These are phyloP conservation scores for Psilocybe cyanescens DNA, from an alignment of 768 basidiomycete genomes.

Conservation along the genomic window DNA sequence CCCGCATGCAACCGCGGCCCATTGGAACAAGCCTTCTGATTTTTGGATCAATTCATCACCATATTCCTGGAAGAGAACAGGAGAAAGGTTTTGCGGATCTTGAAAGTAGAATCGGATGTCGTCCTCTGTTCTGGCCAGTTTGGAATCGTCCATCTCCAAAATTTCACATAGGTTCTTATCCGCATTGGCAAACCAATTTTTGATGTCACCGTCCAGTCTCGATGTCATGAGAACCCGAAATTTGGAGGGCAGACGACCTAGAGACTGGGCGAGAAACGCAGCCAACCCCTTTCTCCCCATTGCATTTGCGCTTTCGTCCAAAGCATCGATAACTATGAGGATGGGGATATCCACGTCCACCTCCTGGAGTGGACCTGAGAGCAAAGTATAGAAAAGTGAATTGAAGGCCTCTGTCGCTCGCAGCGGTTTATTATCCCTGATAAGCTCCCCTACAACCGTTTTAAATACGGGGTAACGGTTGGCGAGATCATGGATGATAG, in stretches of 20 bases:
- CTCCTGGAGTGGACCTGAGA: neutral
- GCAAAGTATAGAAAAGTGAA: conserved; percentile 1
- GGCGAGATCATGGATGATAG: conserved; percentile 4
- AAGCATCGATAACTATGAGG: conserved; percentile 2
- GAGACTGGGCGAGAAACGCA: neutral
- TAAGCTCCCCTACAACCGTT: neutral
- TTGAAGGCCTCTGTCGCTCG: neutral
- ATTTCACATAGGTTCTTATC: neutral
- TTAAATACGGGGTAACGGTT: conserved; percentile 2
- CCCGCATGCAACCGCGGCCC: neutral
- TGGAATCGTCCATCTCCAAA: neutral
- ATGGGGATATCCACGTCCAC: neutral
- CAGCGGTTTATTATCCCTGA: conserved; percentile 2
- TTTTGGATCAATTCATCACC: neutral
- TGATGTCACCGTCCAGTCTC: neutral
- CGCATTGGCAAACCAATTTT: neutral
- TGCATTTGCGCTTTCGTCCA: conserved; percentile 4
- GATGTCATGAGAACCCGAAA: conserved; percentile 1
- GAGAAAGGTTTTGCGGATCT: neutral
- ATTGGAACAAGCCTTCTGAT: neutral
- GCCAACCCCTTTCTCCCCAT: neutral
- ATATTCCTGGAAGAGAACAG: neutral
- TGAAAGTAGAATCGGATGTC: neutral
- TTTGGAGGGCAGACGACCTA: neutral
- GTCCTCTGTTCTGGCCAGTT: neutral